Conservation (phyloP, 2,329 filamentous ascomycete species). For the Pseudogymnoascus verrucosus region DNA sequence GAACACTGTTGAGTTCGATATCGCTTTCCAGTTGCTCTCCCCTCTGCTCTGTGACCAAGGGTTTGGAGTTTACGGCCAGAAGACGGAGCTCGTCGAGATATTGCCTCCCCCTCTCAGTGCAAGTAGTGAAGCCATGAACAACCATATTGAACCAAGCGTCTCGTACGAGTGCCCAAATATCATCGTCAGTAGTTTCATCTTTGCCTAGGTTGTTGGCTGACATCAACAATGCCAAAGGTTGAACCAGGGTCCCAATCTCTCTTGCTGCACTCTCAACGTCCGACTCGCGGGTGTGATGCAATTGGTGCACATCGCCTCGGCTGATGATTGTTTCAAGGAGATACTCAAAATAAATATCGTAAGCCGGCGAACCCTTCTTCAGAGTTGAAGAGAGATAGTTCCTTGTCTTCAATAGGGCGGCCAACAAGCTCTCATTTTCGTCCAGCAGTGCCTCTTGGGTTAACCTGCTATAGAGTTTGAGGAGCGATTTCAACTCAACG, state of each 20-base stretch:
- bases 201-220: slow-evolving; percentile 52
- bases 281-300: slow-evolving; percentile 62
- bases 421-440: slow-evolving; percentile 57
- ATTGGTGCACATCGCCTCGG: slow-evolving; percentile 76
- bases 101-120: slow-evolving; percentile 63
- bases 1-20: slow-evolving; percentile 89
- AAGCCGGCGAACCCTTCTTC: slow-evolving; percentile 62
- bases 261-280: slow-evolving; percentile 76
- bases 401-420: slow-evolving; percentile 74
- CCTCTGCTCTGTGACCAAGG: slow-evolving; percentile 79
- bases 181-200: slow-evolving; percentile 52
- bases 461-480: slow-evolving; percentile 74
- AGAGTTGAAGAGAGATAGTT: slow-evolving; percentile 67
- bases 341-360: slow-evolving; percentile 75
- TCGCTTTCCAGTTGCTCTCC: slow-evolving; percentile 90
- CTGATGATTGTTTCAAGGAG: slow-evolving; percentile 82
- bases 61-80: slow-evolving; percentile 79
- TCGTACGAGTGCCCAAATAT: slow-evolving; percentile 59
- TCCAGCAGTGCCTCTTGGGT: slow-evolving; percentile 65
- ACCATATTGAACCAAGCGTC: slow-evolving; percentile 99
- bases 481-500: slow-evolving; percentile 74
- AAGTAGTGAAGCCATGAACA: slow-evolving; percentile 78
- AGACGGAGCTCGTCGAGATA: slow-evolving; percentile 70
- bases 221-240: slow-evolving; percentile 79
- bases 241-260: slow-evolving; percentile 81